Conservation (phyloP, 768 basidiomycete species). For the Agaricus sinodeliciosus region DNA sequence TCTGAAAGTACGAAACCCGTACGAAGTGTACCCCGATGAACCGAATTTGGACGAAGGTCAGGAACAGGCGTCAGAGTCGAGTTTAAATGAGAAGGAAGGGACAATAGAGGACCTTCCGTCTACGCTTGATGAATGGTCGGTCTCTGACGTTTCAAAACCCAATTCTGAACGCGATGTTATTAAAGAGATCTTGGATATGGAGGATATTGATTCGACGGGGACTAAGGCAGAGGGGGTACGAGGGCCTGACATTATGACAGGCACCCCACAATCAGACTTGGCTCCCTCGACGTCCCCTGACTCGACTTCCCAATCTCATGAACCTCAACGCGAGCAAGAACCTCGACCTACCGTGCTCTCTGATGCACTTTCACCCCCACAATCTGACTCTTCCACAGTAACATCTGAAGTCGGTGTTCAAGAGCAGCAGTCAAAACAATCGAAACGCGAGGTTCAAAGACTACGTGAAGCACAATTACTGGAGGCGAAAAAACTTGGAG, state of each 20-base stretch:
- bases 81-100: too few relatives aligned
- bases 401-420: too few relatives aligned
- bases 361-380: too few relatives aligned
- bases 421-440: background rate
- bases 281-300: background rate
- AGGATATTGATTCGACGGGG: background rate
- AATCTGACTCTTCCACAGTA: too few relatives aligned
- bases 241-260: background rate
- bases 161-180: background rate
- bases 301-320: background rate
- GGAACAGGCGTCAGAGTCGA: background rate
- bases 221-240: too few relatives aligned
- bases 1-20: slow-evolving; percentile 18
- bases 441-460: background rate
- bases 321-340: background rate
- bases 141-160: background rate
- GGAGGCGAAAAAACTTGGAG: background rate
- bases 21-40: slow-evolving; percentile 16
- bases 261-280: background rate
- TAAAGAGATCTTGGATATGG: background rate
- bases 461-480: background rate
- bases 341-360: too few relatives aligned
- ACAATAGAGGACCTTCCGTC: background rate
- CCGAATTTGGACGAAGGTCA: background rate
- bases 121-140: background rate